Conservation (phyloP, 345 rosid species). For the Eucalyptus sideroxylon region DNA sequence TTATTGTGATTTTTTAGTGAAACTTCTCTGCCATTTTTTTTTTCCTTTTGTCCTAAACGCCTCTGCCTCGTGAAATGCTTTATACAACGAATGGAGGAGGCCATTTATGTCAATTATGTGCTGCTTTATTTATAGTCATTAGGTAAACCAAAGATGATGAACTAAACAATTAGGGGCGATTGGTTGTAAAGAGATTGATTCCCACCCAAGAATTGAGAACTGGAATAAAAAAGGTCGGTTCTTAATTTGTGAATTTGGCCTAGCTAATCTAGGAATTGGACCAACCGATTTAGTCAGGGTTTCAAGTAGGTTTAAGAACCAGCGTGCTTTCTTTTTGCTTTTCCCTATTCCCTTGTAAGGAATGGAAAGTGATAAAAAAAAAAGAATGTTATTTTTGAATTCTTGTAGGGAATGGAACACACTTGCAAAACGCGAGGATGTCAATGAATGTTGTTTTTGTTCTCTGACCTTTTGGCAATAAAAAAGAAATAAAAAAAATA, state of each 20-base stretch:
- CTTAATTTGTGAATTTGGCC: background rate
- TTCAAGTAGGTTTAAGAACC: background rate
- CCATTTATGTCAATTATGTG: background rate
- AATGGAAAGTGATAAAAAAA: background rate
- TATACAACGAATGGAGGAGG: background rate
- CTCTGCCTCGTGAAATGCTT: background rate
- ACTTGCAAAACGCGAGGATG: background rate
- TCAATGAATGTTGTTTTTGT: background rate
- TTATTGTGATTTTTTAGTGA: background rate
- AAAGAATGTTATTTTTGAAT: background rate
- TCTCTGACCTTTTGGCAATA: background rate
- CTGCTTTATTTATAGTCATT: rapidly evolving
- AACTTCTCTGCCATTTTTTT: background rate
- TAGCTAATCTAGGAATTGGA: no score
- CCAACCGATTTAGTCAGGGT: no score
- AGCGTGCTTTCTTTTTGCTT: background rate
- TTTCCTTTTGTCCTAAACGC: no score
- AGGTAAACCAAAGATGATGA: rapidly evolving
- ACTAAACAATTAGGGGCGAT: background rate
- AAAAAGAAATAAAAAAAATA: background rate
- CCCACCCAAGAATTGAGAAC: rapidly evolving
- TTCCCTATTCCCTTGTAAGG: background rate
- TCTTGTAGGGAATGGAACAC: background rate
- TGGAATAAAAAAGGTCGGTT: background rate
- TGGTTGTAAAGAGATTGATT: rapidly evolving